Percentiles rank a stretch among this genome's conserved stretches.
These are phyloP conservation scores for Aphanomyces cochlioides DNA, from an alignment of 352 stramenopile species.

Conservation along the genomic window DNA sequence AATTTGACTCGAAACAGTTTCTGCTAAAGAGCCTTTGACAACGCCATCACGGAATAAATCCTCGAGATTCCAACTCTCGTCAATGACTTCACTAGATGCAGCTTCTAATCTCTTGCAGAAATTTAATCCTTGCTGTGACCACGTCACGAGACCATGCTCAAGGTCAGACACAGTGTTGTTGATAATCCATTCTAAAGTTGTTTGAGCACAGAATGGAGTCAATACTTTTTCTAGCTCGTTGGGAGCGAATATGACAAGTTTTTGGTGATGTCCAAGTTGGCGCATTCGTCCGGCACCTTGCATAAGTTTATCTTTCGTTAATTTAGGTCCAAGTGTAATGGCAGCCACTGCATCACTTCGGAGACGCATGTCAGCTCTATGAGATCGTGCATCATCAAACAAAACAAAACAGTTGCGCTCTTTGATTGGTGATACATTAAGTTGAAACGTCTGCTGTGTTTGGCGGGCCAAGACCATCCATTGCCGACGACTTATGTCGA, in stretches of 20 bases:
- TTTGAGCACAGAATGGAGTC: slow-evolving; percentile 8
- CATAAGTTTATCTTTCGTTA: slow-evolving; percentile 92
- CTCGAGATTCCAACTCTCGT: slow-evolving; percentile 51
- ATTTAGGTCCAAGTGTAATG: slow-evolving; percentile 75
- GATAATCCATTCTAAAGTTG: slow-evolving; percentile 74
- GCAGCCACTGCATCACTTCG: slow-evolving; percentile 56
- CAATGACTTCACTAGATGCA: slow-evolving; percentile 36
- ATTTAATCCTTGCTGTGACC: slow-evolving; percentile 72
- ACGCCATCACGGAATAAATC: slow-evolving; percentile 39
- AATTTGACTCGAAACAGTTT: slow-evolving; percentile 20
- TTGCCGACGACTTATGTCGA: slow-evolving; percentile 54
- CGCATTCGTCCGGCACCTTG: slow-evolving; percentile 86
- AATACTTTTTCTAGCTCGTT: slow-evolving; percentile 62
- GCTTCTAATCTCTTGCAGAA: slow-evolving; percentile 42
- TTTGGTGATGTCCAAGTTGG: slow-evolving; percentile 66
- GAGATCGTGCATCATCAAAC: slow-evolving; percentile 87
- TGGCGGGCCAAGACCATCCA: slow-evolving; percentile 74
- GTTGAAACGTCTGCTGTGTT: slow-evolving; percentile 42
- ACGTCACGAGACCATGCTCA: slow-evolving; percentile 62
- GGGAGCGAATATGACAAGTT: slow-evolving; percentile 62
- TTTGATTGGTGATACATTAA: slow-evolving; percentile 62
- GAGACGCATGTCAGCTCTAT: slow-evolving; percentile 88
- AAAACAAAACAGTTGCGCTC: slow-evolving; percentile 87
- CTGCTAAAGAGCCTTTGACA: slow-evolving; percentile 43
- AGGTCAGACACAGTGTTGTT: slow-evolving; percentile 74